Base-by-base conservation (phyloP, 805 yeast species). In the Yarrowia hollandica region DNA sequence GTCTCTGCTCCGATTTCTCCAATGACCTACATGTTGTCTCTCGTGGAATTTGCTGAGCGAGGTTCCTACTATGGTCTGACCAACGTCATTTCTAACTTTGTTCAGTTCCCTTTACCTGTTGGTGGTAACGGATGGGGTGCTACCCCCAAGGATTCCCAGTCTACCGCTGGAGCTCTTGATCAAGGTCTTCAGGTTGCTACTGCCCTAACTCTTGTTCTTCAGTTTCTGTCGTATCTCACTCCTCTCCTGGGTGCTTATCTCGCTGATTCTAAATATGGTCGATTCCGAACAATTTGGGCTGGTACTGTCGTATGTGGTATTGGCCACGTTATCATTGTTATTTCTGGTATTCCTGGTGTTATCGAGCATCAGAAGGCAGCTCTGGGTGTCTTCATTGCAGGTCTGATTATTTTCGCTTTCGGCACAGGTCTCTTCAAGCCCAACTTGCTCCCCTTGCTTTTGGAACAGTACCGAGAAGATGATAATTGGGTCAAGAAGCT, bases 361-460 rank as follows among this genome's bases (percentile, higher is more conserved):
- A 74, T 92, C 64, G 96, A 88, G 69, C 89, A 85, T 69, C 85
- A 80, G 60, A 73, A 79, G 39, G 56, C 60, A 4, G 64, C 68
- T 14, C 48, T 64, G 25, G 68, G 65, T 34, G 52, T 65, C 57
- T 75, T 79, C 25, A 67, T 73, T 52, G 65, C 79, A 42, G 79
- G 62, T 37, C 60, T 65, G 18, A 52, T 65, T 18, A 61, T 64
- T 34, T 59, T 65, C 16, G 67, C 52, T 2, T 44, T 44, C 30
- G 82, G 83, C 63, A 78, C 83, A 33, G 83, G 84, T 63, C 74
- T 78, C 59, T 79, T 80, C 64, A 80, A 80, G 65, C 81, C 83
- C 60, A 80, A 80, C 64, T 74, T 80, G 60, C 37, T 59, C 15
- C 64, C 64, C 11, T 50, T 63, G 6, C 31, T 62, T 18, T 21